A percentile compares a stretch with the other conserved stretches of the same genome.
phyloP scores from a whole-genome alignment of 306 rosid species.

The Gastrolobium villosum region DNA sequence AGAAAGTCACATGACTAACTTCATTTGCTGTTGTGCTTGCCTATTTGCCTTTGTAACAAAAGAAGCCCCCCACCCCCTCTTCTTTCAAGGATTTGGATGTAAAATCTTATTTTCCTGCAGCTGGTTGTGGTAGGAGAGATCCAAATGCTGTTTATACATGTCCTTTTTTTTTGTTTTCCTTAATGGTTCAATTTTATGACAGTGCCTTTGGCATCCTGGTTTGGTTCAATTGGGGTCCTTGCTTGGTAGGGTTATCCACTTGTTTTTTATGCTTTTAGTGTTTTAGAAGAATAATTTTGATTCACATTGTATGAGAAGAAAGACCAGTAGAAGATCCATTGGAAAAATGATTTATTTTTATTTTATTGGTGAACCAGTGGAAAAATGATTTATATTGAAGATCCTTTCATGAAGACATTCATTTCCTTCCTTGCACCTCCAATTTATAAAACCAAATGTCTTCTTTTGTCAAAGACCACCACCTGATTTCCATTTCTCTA shows the following conservation, averaged over 20 bases:
- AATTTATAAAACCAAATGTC: too few relatives aligned
- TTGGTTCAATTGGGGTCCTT: slow-evolving; percentile 9
- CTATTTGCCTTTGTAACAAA: slow-evolving; percentile 54
- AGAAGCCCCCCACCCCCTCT: background rate
- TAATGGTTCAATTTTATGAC: slow-evolving; percentile 39
- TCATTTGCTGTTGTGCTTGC: slow-evolving; percentile 32
- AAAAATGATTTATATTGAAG: too few relatives aligned
- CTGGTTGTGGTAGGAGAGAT: slow-evolving; percentile 7
- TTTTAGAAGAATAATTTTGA: background rate
- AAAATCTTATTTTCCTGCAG: too few relatives aligned
- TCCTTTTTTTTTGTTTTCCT: background rate
- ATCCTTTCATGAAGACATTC: too few relatives aligned
- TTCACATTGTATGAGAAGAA: background rate
- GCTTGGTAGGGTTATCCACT: too few relatives aligned
- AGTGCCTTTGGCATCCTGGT: slow-evolving; percentile 37
- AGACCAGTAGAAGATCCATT: background rate
- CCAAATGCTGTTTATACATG: slow-evolving; percentile 43
- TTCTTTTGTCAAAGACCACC: too few relatives aligned
- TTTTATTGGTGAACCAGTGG: too few relatives aligned
- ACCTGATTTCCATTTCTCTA: too few relatives aligned
- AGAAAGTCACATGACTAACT: background rate
- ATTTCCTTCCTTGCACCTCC: too few relatives aligned
- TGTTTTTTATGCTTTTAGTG: background rate
- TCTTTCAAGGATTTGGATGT: too few relatives aligned
- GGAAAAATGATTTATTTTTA: background rate